Base-by-base conservation (phyloP, 2,329 filamentous ascomycete species). In the Fusarium penzigii region DNA sequence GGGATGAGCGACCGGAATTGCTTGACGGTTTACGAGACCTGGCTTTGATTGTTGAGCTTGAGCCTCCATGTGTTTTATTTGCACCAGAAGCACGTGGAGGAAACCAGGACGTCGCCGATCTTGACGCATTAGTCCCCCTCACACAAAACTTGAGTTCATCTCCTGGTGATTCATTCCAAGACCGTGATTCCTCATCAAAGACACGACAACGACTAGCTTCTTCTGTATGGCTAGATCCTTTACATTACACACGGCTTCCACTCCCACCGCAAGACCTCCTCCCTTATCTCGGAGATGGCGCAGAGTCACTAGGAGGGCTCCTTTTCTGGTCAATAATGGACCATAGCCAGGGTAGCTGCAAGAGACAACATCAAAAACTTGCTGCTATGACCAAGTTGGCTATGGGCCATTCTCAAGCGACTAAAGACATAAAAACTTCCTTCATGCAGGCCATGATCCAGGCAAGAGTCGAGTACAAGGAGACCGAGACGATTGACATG, bases 281-380 rank as follows among this genome's bases (percentile, higher is more conserved):
- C 2, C 57, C 55, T 0, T 56, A 58, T 36, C 42, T 60, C 5
- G 57, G 57, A 1, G 29, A 34, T 3, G 55, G 52, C 1, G 34
- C 55, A 7, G 39, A 52, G 9, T 53, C 53, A 0, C 54, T 58
- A 32, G 55, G 52, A 1, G 57, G 57, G 14, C 39, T 20, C 1
- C 17, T 60, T 12, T 60, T 58, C 44, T 60, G 57, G 57, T 58
- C 52, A 1, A 20, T 60, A 11, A 53, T 60, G 55, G 44, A 52
- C 1, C 53, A 58, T 39, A 46, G 39, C 32, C 48, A 50, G 17
- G 48, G 36, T 9, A 41, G 44, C 6, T 53, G 49, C 40, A 42
- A 29, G 11, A 16, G 42, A 13, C 16, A n/a, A 16, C 52, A 57
- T 17, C 10, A 34, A 5, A 46, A 56, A 3, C 38, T 40, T 4